These are phyloP conservation scores for Neonectria hederae DNA, from an alignment of 2,329 filamentous ascomycete genomes.

Conservation along the genomic window DNA sequence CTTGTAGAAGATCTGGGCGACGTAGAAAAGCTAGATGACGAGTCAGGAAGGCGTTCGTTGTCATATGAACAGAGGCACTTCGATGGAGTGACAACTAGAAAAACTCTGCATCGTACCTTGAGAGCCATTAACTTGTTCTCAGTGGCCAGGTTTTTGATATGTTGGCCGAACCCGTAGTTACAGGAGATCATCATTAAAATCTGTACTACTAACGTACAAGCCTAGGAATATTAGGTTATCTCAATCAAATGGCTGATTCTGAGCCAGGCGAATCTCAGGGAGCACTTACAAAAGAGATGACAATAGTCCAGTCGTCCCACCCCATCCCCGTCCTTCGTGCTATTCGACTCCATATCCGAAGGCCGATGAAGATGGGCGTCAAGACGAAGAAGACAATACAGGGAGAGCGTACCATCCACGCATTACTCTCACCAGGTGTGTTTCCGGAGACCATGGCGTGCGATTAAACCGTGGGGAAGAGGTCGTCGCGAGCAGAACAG, in stretches of 20 bases:
- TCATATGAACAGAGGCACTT: not conserved
- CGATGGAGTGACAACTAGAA: not conserved
- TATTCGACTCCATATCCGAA: constrained; percentile 53
- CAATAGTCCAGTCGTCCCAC: constrained; percentile 55
- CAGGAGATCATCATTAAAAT: constrained; percentile 53
- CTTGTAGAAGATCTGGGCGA: constrained; percentile 64
- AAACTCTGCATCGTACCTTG: constrained; percentile 40
- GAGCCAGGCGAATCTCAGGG: not conserved
- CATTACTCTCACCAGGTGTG: constrained; percentile 48
- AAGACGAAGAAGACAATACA: constrained; percentile 55
- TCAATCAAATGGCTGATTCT: not conserved
- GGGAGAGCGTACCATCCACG: constrained; percentile 50
- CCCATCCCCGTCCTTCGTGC: constrained; percentile 49
- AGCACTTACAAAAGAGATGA: constrained; percentile 52
- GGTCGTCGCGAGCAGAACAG: not conserved
- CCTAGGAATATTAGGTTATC: constrained; percentile 33
- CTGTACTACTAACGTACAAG: constrained; percentile 49
- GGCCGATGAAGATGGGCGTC: constrained; percentile 52
- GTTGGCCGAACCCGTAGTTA: constrained; percentile 54
- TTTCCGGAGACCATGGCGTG: constrained; percentile 43
- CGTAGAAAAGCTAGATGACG: constrained; percentile 56
- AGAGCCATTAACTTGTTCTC: constrained; percentile 50
- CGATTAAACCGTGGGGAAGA: not conserved
- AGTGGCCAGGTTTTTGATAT: constrained; percentile 47
- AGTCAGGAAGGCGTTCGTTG: not conserved